phyloP scores from a whole-genome alignment of 78 protist genomes.

The Dictyostelium intermedium region DNA sequence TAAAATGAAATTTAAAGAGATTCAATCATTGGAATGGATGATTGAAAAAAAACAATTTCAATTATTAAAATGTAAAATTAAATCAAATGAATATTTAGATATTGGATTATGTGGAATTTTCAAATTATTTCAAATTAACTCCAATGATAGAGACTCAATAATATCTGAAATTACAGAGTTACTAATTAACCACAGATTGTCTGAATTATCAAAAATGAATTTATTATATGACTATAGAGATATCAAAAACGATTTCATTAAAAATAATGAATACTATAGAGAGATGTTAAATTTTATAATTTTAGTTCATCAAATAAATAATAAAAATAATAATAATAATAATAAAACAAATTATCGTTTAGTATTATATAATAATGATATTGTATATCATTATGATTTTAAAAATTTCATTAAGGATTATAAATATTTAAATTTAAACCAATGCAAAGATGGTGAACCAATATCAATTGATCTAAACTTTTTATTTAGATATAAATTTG shows the following conservation, averaged over 20 bases:
- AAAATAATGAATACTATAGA: not conserved
- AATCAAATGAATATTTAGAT: not conserved
- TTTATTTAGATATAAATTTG: not conserved
- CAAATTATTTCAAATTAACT: not conserved
- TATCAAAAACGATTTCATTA: not conserved
- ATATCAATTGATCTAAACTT: not conserved
- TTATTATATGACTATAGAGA: not conserved
- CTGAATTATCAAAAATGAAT: not conserved
- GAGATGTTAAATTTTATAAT: not conserved
- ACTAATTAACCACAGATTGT: not conserved
- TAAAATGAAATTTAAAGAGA: not conserved
- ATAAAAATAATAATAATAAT: not conserved
- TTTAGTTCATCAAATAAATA: not conserved
- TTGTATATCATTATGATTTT: not conserved
- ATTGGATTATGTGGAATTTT: not conserved
- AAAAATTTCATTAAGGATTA: not conserved
- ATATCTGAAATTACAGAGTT: not conserved
- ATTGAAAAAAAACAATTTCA: not conserved
- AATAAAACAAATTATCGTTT: not conserved
- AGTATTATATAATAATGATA: not conserved
- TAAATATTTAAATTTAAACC: not conserved
- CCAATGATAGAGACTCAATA: not conserved
- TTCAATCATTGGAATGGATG: not conserved
- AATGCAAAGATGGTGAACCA: not conserved
- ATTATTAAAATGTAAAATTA: slow-evolving; percentile 5